These are phyloP conservation scores for Chlamydomonas sp. DNA, from an alignment of 139 green algal genomes.

Conservation along the genomic window DNA sequence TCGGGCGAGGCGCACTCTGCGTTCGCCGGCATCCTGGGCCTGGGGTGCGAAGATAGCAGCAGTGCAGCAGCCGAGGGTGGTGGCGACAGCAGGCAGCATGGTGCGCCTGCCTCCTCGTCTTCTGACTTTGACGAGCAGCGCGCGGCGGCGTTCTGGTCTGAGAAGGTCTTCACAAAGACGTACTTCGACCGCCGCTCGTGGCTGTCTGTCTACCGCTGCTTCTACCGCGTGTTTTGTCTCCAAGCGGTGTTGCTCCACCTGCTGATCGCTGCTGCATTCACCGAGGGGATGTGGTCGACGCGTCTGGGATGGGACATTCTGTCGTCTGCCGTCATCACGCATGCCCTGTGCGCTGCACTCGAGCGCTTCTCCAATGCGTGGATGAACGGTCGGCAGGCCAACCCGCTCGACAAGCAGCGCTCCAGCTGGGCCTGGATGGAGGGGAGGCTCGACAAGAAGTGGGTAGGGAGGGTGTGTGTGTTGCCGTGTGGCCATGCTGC, in stretches of 20 bases:
- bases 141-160: conserved; percentile 19
- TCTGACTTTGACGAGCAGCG: neutral
- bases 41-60: too few species aligned
- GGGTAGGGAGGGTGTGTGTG: too few species aligned
- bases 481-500: too few species aligned
- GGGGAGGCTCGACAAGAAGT: too few species aligned
- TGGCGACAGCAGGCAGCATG: neutral
- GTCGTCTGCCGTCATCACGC: conserved; percentile 26
- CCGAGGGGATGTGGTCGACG: neutral
- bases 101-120: too few species aligned
- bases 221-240: conserved; percentile 56
- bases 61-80: neutral
- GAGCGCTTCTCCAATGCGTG: conserved; percentile 23
- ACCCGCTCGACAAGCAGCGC: neutral
- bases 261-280: conserved; percentile 24
- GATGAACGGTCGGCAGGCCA: conserved; percentile 4
- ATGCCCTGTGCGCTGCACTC: conserved; percentile 16
- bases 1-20: neutral
- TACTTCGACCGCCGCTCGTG: conserved; percentile 40
- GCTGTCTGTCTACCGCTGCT: conserved; percentile 29
- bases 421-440: too few species aligned
- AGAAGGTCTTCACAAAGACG: conserved; percentile 48
- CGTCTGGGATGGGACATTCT: conserved; percentile 5
- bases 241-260: conserved; percentile 49
- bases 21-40: neutral